Evolutionary conservation across 2,329 filamentous ascomycete genomes (phyloP), one percentile per base, ranked within the genome.

Genomic region (Septoria petroselini): DNA sequence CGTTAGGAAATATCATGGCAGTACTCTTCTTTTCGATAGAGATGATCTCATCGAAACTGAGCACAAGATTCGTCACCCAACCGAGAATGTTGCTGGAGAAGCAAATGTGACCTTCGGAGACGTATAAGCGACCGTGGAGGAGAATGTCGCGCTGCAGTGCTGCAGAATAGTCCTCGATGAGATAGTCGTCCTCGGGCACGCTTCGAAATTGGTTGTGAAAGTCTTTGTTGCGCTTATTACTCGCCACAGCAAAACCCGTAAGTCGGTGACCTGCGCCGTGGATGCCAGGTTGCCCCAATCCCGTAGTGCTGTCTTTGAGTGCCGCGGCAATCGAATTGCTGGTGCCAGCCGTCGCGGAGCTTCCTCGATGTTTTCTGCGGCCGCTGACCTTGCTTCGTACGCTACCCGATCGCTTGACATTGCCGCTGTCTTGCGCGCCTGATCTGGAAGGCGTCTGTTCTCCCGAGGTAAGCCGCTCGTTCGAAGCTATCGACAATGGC

Each of bases 71-170:
- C 0, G 93, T 98, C 17, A 94, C 87, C 93, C 93, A 98, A 46
- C 93, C 93, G 39, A 98, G 81, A 58, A 98, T 98, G 67, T 98
- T 98, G 75, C 93, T 97, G 64, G 91, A 96, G 71, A 98, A 98
- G 74, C 93, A 98, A 39, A 98, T 82, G 66, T 98, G 91, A 8
- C 91, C 91, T 71, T 98, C 93, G 0, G 93, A 97, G 34, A 98
- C 88, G 65, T 98, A 98, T 11, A 98, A 78, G 33, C 93, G 82
- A 4, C 93, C 93, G 60, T 96, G 93, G 5, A 95, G 83, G 29
- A 98, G 80, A 53, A 98, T 98, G 66, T 98, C 94, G 58, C 91
- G 83, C 69, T 98, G 93, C 52, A 98, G 70, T 3, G 93, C 93
- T 67, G 93, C 96, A 68, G 93, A 96, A 69, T 97, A 98, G 68